Evolutionary conservation across 108 stramenopile species (phyloP), one percentile per base, ranked within the genome.

Genomic region (Stephanodiscus minutulus): DNA sequence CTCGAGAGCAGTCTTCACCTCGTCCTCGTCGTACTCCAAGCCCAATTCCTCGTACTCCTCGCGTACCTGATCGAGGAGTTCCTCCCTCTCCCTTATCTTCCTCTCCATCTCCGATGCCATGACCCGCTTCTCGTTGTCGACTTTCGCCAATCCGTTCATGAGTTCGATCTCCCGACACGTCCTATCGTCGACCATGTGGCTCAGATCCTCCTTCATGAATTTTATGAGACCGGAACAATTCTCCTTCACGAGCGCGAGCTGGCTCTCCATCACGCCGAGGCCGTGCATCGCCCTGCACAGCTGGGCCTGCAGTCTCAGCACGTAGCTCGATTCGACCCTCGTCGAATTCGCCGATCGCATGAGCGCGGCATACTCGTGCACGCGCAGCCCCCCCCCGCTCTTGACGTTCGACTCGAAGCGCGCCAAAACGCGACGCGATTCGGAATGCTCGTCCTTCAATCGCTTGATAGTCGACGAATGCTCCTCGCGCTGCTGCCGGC

Each of bases 221-320:
- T 84, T 85, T 22, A 85, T 77, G 8, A 80, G 52, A 15, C 55
- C 68, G 5, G 78, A 82, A 13, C 71, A 65, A 33, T 83, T 73
- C 22, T 69, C 65, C 43, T 82, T 85, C 21, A 74, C 62, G 73
- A 93, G 55, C 17, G 87, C 86, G 55, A 89, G 57, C 66, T 93
- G 89, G 73, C 87, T 88, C 61, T 93, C 92, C 80, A 90, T 62
- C 21, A 90, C 87, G 3, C 89, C 89, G 76, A 90, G 84, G 35
- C 77, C 74, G 69, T 93, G 92, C 92, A 93, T 93, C 9, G 87
- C 88, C 61, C 88, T 81, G 72, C 89, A 90, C 44, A 93, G 59
- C 72, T 93, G 89, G 10, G 92, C 86, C 80, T 93, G 92, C 66
- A 93, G 86, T 48, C 87, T 77, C 24, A 88, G 67, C 9, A 93